phyloP scores from a whole-genome alignment of 1,284 basidiomycete genomes.

The Microbotryum lychnidis-dioicae region DNA sequence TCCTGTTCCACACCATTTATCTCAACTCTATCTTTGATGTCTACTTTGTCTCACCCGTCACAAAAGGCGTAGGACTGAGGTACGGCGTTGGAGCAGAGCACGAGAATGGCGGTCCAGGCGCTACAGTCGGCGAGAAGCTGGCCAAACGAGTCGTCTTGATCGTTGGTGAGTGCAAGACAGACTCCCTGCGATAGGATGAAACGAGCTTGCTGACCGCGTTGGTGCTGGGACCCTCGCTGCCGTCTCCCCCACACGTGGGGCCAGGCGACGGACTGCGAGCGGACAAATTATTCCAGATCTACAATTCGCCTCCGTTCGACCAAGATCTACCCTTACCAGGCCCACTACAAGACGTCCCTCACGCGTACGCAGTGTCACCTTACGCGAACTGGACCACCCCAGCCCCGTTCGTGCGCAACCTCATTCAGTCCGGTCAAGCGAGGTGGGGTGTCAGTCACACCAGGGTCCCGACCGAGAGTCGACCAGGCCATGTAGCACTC shows the following conservation, averaged over 20 bases:
- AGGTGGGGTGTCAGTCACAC: conserved; percentile 81
- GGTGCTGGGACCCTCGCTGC: conserved; percentile 1
- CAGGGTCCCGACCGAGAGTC: conserved; percentile 75
- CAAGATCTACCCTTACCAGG: conserved; percentile 37
- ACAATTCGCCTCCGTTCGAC: conserved; percentile 53
- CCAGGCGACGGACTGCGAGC: conserved; percentile 74
- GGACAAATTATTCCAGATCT: conserved; percentile 63
- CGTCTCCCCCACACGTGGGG: too few species aligned
- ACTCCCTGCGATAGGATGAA: too few species aligned
- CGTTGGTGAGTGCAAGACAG: conserved; percentile 50
- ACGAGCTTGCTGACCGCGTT: too few species aligned
- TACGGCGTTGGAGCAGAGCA: conserved; percentile 13
- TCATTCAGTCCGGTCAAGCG: conserved; percentile 55
- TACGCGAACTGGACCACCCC: conserved; percentile 44
- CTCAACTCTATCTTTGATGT: conserved; percentile 76
- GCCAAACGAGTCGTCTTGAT: conserved; percentile 71
- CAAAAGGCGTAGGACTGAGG: conserved; percentile 18
- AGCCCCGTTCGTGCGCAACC: conserved; percentile 65
- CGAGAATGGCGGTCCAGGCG: conserved; percentile 51
- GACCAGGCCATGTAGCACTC: conserved; percentile 78
- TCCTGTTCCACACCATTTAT: conserved; percentile 65
- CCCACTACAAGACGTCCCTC: neutral
- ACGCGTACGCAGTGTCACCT: neutral
- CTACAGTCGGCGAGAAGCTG: conserved; percentile 60
- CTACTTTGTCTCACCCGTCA: conserved; percentile 59